phyloP scores from a whole-genome alignment of 352 stramenopile genomes.

The Blastocystis hominis region DNA sequence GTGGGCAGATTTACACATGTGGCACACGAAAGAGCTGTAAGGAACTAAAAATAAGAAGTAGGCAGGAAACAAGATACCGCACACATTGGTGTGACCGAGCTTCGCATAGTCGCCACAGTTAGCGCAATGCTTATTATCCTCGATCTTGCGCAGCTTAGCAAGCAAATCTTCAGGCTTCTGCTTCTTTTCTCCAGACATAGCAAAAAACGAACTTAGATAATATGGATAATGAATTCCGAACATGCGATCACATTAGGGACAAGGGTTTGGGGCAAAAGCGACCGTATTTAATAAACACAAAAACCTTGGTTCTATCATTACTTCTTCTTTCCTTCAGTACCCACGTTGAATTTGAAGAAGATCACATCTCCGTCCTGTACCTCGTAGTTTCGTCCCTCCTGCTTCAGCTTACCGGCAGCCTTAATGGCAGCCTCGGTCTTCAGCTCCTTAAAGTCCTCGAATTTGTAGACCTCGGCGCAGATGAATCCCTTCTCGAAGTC shows the following conservation, averaged over 20 bases:
- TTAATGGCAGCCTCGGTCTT: constrained; percentile 70
- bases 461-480: constrained; percentile 74
- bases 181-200: constrained; percentile 42
- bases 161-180: constrained; percentile 32
- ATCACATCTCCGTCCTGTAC: constrained; percentile 82
- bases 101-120: not conserved
- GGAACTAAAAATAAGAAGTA: not conserved
- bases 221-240: too few species aligned
- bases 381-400: constrained; percentile 78
- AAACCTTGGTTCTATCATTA: too few species aligned
- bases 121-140: not conserved
- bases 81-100: constrained; percentile 28
- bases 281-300: constrained; percentile 70
- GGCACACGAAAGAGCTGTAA: not conserved
- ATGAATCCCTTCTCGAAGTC: constrained; percentile 99
- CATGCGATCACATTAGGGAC: not conserved
- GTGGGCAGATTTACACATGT: constrained; percentile 11
- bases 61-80: not conserved
- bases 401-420: constrained; percentile 74
- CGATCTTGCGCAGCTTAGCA: constrained; percentile 17
- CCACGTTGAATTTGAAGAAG: constrained; percentile 79
- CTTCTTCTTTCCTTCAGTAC: constrained; percentile 72
- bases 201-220: too few species aligned
- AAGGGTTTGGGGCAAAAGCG: not conserved
- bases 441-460: constrained; percentile 79